These are phyloP conservation scores for Pythium sp. DNA, from an alignment of 352 stramenopile genomes.

Conservation along the genomic window DNA sequence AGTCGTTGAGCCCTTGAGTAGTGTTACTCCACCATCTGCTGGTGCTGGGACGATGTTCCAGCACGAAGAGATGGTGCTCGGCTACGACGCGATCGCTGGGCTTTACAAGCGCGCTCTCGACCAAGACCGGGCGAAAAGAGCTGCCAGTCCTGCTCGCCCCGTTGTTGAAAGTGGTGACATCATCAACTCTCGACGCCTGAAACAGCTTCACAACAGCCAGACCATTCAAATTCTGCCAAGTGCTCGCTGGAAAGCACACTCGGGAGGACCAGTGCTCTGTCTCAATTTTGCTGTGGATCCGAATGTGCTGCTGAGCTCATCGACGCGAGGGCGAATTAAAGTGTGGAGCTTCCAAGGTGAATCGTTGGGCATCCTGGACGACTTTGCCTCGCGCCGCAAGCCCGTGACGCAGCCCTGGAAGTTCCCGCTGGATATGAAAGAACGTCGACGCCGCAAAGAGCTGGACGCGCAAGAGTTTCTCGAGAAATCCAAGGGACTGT, in stretches of 20 bases:
- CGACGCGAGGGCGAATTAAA: conserved; percentile 51
- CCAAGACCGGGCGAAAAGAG: not conserved
- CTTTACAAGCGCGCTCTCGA: conserved; percentile 40
- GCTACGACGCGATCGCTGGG: conserved; percentile 46
- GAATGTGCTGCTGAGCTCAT: conserved; percentile 46
- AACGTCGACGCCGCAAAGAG: conserved; percentile 33
- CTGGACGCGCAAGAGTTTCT: conserved; percentile 42
- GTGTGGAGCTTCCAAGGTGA: conserved; percentile 48
- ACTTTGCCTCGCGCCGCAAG: conserved; percentile 57
- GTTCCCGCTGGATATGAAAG: conserved; percentile 55
- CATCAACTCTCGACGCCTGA: not conserved
- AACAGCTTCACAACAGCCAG: not conserved
- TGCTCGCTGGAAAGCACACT: conserved; percentile 42
- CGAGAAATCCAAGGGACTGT: conserved; percentile 20
- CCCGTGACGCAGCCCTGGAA: conserved; percentile 46
- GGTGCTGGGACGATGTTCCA: conserved; percentile 29
- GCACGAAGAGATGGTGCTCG: conserved; percentile 55
- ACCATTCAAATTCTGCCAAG: not conserved
- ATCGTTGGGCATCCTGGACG: conserved; percentile 50
- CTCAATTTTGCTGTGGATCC: conserved; percentile 38
- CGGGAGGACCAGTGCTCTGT: conserved; percentile 27
- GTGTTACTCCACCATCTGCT: not conserved
- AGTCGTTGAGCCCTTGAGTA: not conserved
- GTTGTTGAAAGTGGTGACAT: not conserved
- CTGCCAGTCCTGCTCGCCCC: not conserved